Percentiles rank a stretch among this genome's conserved stretches.
phyloP scores from a whole-genome alignment of 1,284 basidiomycete species.

The Sanghuangporus baumii region DNA sequence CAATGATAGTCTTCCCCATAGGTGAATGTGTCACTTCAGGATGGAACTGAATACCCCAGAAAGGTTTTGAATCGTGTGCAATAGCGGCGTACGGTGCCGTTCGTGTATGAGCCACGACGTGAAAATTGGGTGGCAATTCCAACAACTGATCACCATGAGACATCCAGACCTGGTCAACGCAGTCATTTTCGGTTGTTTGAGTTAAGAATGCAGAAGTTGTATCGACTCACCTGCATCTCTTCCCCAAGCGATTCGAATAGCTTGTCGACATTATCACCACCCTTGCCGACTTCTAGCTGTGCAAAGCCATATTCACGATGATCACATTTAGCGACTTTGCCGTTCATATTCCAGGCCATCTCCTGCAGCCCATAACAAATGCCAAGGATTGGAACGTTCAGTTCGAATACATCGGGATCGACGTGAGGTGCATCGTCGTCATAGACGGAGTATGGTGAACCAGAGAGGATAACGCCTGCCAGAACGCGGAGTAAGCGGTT shows the following conservation, averaged over 20 bases:
- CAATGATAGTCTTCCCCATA: slow-evolving; percentile 88
- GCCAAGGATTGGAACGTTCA: slow-evolving; percentile 90
- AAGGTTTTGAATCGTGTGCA: slow-evolving; percentile 83
- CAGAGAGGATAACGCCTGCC: slow-evolving; percentile 93
- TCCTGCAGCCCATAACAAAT: slow-evolving; percentile 99
- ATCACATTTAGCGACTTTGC: slow-evolving; percentile 83
- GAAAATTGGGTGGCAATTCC: slow-evolving; percentile 78
- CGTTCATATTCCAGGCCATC: slow-evolving; percentile 88
- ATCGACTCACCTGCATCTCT: slow-evolving; percentile 63
- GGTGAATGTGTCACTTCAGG: slow-evolving; percentile 97
- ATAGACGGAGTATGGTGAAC: slow-evolving; percentile 98
- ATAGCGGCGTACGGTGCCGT: slow-evolving; percentile 93
- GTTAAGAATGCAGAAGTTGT: not conserved
- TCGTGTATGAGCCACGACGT: slow-evolving; percentile 82
- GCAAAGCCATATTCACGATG: slow-evolving; percentile 97
- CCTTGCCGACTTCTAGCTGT: slow-evolving; percentile 67
- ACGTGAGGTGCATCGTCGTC: slow-evolving; percentile 91
- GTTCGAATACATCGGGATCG: slow-evolving; percentile 90
- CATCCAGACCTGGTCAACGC: slow-evolving; percentile 88
- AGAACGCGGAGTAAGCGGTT: not conserved
- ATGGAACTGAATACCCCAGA: slow-evolving; percentile 99
- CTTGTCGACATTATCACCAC: slow-evolving; percentile 63
- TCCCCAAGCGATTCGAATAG: slow-evolving; percentile 84
- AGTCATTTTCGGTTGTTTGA: not conserved
- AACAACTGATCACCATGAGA: slow-evolving; percentile 96